Percentiles rank a stretch among this genome's conserved stretches.
phyloP scores from a whole-genome alignment of 1,139 yeast genomes.

The Suhomyces wounanorum region DNA sequence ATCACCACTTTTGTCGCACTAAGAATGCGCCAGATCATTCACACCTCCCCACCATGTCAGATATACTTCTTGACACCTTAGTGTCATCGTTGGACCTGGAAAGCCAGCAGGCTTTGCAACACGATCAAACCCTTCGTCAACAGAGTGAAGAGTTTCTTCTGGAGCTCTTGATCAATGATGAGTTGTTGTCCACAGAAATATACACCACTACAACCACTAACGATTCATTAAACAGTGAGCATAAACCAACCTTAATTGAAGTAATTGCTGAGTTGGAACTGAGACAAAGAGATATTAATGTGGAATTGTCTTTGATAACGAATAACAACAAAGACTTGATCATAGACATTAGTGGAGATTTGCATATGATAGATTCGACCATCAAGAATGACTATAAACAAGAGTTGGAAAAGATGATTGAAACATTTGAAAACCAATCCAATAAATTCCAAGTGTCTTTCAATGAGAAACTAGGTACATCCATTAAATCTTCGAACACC shows the following conservation, averaged over 20 bases:
- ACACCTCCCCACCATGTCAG: conserved; percentile 19
- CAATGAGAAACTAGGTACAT: conserved; percentile 26
- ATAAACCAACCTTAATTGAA: conserved; percentile 37
- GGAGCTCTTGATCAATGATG: conserved; percentile 41
- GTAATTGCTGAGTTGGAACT: conserved; percentile 51
- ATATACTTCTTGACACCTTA: conserved; percentile 24
- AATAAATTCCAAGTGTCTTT: conserved; percentile 18
- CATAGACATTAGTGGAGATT: conserved; percentile 38
- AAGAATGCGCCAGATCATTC: conserved; percentile 2
- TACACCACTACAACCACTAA: conserved; percentile 34
- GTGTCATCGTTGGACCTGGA: conserved; percentile 20
- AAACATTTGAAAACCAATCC: conserved; percentile 5
- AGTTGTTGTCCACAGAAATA: conserved; percentile 43
- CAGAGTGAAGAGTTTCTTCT: conserved; percentile 21
- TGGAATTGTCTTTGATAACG: conserved; percentile 36
- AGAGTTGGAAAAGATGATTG: conserved; percentile 26
- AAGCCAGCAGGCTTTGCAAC: conserved; percentile 15
- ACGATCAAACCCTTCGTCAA: conserved; percentile 16
- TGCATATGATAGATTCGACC: conserved; percentile 27
- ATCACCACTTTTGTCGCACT: background rate
- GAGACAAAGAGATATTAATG: conserved; percentile 32
- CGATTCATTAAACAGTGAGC: conserved; percentile 10
- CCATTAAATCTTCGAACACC: conserved; percentile 31
- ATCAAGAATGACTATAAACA: conserved; percentile 25
- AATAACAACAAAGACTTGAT: conserved; percentile 43